A percentile compares a stretch with the other conserved stretches of the same genome.
These are phyloP conservation scores for Jatropha curcas DNA, from an alignment of 345 rosid genomes.

Conservation along the genomic window DNA sequence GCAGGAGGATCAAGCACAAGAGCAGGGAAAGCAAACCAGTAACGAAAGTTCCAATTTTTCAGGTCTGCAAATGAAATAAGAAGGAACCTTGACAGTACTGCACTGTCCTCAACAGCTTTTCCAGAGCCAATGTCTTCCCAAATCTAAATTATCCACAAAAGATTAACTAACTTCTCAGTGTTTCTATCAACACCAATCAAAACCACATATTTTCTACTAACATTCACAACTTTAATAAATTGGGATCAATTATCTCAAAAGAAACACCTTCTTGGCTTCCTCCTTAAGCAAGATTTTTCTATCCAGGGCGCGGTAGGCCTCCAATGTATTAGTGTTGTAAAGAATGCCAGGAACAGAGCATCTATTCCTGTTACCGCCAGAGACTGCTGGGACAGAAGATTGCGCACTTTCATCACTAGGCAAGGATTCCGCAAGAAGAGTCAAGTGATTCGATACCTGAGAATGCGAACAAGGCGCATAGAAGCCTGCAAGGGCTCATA, in stretches of 20 bases:
- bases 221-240: background rate
- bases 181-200: background rate
- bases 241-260: background rate
- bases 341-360: conserved; percentile 81
- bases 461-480: conserved; percentile 86
- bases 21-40: conserved; percentile 91
- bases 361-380: conserved; percentile 65
- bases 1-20: conserved; percentile 86
- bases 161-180: background rate
- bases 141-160: conserved; percentile 49
- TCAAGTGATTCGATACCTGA: conserved; percentile 71
- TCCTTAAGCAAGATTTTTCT: conserved; percentile 61
- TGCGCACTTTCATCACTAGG: conserved; percentile 40
- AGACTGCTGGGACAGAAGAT: conserved; percentile 25
- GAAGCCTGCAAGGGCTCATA: conserved; percentile 47
- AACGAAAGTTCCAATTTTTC: conserved; percentile 85
- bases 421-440: conserved; percentile 72
- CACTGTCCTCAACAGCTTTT: conserved; percentile 68
- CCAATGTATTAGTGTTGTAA: conserved; percentile 80
- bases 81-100: conserved; percentile 68
- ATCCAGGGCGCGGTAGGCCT: conserved; percentile 62
- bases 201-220: background rate
- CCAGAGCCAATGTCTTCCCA: conserved; percentile 89
- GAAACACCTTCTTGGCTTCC: conserved; percentile 68
- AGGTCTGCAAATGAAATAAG: conserved; percentile 85